Evolutionary conservation across 257 asterid species (phyloP).

Genomic region (Ocimum tenuiflorum): DNA sequence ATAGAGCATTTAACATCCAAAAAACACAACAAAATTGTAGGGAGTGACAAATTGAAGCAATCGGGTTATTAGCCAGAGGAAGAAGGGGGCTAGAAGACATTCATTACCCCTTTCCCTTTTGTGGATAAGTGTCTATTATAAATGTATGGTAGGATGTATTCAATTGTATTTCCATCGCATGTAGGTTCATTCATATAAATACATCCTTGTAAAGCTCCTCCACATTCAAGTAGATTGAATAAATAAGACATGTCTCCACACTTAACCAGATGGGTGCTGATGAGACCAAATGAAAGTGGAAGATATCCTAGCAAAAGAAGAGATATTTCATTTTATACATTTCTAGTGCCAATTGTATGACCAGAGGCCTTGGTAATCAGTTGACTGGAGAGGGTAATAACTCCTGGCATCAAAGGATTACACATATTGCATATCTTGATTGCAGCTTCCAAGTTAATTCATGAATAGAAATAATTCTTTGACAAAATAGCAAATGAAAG

Average conservation of each 20-base stretch:
- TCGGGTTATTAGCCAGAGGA: not conserved
- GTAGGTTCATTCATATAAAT: conserved; percentile 1
- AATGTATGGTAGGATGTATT: not conserved
- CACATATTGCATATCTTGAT: not conserved
- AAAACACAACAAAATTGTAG: not conserved
- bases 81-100: not conserved
- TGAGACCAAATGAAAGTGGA: not conserved
- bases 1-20: conserved; percentile 16
- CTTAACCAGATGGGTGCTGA: conserved; percentile 10
- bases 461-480: not conserved
- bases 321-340: conserved; percentile 1
- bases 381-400: not conserved
- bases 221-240: not conserved
- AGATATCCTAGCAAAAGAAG: not conserved
- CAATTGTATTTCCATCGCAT: not conserved
- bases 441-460: conserved; percentile 11
- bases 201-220: not conserved
- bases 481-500: not conserved
- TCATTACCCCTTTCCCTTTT: not conserved
- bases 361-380: too few relatives aligned
- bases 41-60: not conserved
- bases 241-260: conserved; percentile 4
- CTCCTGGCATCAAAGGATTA: conserved; percentile 3
- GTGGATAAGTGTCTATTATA: not conserved
- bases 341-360: not conserved